Percentiles rank a stretch among this genome's conserved stretches.
Evolutionary conservation across 345 rosid genomes (phyloP).

Genomic region (Raphanus sativus): DNA sequence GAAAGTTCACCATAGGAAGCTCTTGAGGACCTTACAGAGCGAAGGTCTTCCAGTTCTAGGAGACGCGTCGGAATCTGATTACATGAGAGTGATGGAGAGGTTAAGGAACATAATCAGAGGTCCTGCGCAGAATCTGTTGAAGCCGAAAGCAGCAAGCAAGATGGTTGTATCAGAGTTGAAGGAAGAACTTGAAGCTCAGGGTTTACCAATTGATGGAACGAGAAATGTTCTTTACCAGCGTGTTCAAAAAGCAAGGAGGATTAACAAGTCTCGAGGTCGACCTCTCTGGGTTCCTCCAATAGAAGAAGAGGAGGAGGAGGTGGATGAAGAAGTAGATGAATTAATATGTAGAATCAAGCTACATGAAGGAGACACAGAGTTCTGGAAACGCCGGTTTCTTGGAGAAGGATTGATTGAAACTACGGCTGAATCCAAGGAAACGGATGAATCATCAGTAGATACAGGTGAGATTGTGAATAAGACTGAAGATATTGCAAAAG

Average conservation of each 20-base stretch:
- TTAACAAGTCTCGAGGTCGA: conserved; percentile 93
- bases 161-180: conserved; percentile 87
- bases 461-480: conserved; percentile 56
- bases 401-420: conserved; percentile 69
- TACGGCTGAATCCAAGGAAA: conserved; percentile 50
- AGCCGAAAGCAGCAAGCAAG: conserved; percentile 99
- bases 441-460: conserved; percentile 45
- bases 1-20: conserved; percentile 70
- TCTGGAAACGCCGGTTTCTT: conserved; percentile 92
- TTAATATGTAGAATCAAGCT: conserved; percentile 79
- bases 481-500: conserved; percentile 55
- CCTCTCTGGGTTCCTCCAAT: conserved; percentile 99
- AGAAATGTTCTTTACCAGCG: conserved; percentile 98
- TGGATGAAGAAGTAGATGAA: conserved; percentile 84
- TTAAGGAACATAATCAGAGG: conserved; percentile 72
- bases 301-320: conserved; percentile 96
- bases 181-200: conserved; percentile 98
- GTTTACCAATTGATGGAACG: conserved; percentile 90
- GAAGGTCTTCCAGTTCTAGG: conserved; percentile 82
- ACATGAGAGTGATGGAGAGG: conserved; percentile 70
- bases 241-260: conserved; percentile 96
- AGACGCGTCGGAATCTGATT: conserved; percentile 78
- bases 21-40: conserved; percentile 62
- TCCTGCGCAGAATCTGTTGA: conserved; percentile 73
- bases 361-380: conserved; percentile 94